These are phyloP conservation scores for Trichoderma asperellum DNA, from an alignment of 2,329 filamentous ascomycete species.

Conservation along the genomic window DNA sequence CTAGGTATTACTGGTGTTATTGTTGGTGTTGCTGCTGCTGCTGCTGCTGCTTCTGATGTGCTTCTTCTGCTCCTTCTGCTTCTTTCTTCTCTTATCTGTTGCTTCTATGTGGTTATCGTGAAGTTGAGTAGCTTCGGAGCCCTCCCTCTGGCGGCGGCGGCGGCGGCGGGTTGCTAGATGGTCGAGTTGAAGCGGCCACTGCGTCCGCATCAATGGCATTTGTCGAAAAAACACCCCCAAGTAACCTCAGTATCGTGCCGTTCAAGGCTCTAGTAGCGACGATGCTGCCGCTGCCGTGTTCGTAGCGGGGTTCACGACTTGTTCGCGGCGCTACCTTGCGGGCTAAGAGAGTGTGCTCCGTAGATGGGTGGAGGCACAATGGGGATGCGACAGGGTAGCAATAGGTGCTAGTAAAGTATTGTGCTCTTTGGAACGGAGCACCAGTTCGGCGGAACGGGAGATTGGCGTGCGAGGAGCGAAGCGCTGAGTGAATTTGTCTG, in stretches of 20 bases:
- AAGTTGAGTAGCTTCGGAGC: neutral
- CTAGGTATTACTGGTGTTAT: conserved; percentile 2
- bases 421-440: conserved; percentile 17
- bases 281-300: conserved; percentile 25
- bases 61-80: neutral
- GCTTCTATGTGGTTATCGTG: neutral
- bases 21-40: neutral
- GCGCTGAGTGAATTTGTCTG: conserved; percentile 13
- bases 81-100: neutral
- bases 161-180: neutral
- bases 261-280: conserved; percentile 16
- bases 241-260: conserved; percentile 16
- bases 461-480: neutral
- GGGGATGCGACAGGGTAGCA: conserved; percentile 23
- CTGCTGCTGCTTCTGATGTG: neutral
- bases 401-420: conserved; percentile 9
- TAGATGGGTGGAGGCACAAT: conserved; percentile 26
- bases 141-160: conserved; percentile 2
- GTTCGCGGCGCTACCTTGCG: conserved; percentile 28
- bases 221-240: conserved; percentile 1
- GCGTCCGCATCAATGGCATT: conserved; percentile 14
- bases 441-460: conserved; percentile 23
- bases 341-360: conserved; percentile 13
- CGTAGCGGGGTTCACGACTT: conserved; percentile 28
- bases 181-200: conserved; percentile 1